Evolutionary conservation across 2,329 filamentous ascomycete genomes (phyloP).

Genomic region (Peltaster fructicola): DNA sequence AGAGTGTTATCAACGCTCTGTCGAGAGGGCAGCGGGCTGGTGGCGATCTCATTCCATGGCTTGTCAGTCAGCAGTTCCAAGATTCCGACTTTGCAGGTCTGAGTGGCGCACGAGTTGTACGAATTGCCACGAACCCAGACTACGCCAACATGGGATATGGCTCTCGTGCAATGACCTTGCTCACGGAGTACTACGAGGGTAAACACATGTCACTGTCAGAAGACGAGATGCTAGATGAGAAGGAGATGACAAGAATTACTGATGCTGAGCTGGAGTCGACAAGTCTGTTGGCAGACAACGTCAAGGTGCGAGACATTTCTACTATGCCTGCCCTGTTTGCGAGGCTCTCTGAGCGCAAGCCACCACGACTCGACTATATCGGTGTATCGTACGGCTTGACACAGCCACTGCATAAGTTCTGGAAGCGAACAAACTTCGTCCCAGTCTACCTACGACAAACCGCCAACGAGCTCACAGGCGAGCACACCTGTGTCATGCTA

Average conservation of each 20-base stretch:
- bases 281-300: conserved; percentile 66
- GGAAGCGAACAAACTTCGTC: conserved; percentile 73
- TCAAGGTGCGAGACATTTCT: conserved; percentile 75
- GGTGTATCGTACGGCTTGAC: conserved; percentile 94
- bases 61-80: conserved; percentile 95
- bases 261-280: conserved; percentile 64
- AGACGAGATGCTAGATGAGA: conserved; percentile 31
- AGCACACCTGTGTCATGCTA: conserved; percentile 97
- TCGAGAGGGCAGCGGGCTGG: conserved; percentile 76
- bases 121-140: conserved; percentile 92
- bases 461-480: conserved; percentile 85
- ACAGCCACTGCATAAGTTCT: conserved; percentile 77
- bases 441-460: conserved; percentile 93
- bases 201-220: conserved; percentile 78
- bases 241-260: conserved; percentile 54
- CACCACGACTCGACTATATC: conserved; percentile 71
- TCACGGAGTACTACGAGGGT: conserved; percentile 86
- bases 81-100: conserved; percentile 90
- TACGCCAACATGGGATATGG: conserved; percentile 90
- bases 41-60: conserved; percentile 91
- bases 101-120: conserved; percentile 78
- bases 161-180: conserved; percentile 66
- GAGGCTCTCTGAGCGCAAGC: conserved; percentile 65
- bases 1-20: conserved; percentile 79
- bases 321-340: conserved; percentile 89